Evolutionary conservation across 1,284 basidiomycete genomes (phyloP), one percentile per base, ranked within the genome.

Genomic region (Schizophyllum commune): DNA sequence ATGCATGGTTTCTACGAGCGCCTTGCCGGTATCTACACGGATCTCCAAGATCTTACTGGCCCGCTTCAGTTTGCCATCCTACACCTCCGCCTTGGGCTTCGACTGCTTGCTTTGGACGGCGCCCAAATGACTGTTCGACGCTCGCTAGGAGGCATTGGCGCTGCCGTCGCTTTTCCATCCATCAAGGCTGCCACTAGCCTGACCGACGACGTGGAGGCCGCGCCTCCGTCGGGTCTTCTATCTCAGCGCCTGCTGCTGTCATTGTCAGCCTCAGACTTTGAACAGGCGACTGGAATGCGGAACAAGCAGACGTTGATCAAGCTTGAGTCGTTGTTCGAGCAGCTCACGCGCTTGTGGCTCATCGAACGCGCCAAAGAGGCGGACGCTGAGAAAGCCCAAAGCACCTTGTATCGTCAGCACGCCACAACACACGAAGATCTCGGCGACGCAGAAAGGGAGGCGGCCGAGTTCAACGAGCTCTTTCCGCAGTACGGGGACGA

Each of bases 361-460:
- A 85, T 89, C 39, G 91, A 97, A 68, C 84, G 86, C 52, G 84
- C 86, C 32, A 84, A 84, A 62, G 86, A 88, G 63, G 81, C 84
- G 55, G 83, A 91, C 65, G 80, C 77, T 19, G 83, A 85, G 51
- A 82, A 83, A 52, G 85, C 86, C 39, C 82, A 85, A 0, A 83
- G 85, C 33, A 91, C 91, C 57, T 73, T 99, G 19, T 99, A 98
- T 79, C 89, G 89, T 52, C 79, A 81, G 60, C 86, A 83, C 54
- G 80, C 80, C 60, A 74, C 82, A 32, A 81, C 86, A 33, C 76
- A 91, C 58, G 78, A 83, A 32, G 80, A 82, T 27, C 74, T 82
- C 9, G 82, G 82, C 11, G 96, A 95, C 64, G 84, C 84, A 9
- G 90, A 92, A 66, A 69, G 81, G 47, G 91, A 96, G 68, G 91